Evolutionary conservation across 345 rosid species (phyloP), one percentile per base, ranked within the genome.

Genomic region (Populus simonii): DNA sequence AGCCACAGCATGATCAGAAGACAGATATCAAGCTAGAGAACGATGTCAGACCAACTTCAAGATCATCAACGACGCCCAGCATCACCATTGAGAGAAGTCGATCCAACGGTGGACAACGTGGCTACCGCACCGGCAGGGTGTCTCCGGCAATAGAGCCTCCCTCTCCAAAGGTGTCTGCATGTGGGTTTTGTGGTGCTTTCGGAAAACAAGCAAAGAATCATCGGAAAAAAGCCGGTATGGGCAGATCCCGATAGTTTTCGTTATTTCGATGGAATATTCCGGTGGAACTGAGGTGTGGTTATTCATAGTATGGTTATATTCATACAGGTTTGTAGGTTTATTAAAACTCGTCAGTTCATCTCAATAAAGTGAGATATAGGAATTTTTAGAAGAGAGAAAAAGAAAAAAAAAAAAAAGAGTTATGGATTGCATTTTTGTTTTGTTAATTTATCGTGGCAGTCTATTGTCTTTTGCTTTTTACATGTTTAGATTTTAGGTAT

Each of bases 131-230:
- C 12, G 99, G 96, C 22, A 91, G 84, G 80, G 98, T 89, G 2
- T 85, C 97, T 70, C 96, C 96, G 57, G 96, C 92, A 4, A 84
- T 90, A 8, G 99, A 95, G 23, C 99, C 99, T 18, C 96, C 99
- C 20, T 95, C 99, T 45, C 99, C 99, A 3, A 90, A 89, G 85
- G 74, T 95, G 3, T 90, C 93, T 1, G 89, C 93, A 3, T 95
- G 99, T 79, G 97, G 98, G 73, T 90, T 89, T 63, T 95, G 98
- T 82, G 33, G 87, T 27, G 92, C 88, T 70, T 93, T 93, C 35
- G 76, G 73, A 3, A 93, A 89, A 75, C 84, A 85, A 10, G 33
- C 80, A 38, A 89, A 89, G 80, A 87, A 85, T 73, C 86, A 76
- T 75, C 84, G 83, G 73, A 85, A 80, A 59, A 90, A 80, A 83